phyloP scores from a whole-genome alignment of 805 yeast species.

The Metschnikowia amazonensis region DNA sequence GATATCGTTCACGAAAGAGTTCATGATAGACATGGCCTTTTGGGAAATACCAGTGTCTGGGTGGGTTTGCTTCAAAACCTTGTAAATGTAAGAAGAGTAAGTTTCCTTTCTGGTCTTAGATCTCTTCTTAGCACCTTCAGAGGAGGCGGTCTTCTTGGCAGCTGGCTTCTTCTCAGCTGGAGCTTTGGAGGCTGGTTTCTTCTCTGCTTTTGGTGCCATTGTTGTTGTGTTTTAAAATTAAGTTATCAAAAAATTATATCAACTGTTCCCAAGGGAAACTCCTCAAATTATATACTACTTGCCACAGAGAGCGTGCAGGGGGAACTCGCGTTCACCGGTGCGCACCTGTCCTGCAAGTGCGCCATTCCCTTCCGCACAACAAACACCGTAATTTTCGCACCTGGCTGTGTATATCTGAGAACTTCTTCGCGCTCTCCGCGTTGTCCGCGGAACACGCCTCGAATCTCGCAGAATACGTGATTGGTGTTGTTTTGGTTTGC shows the following conservation, averaged over 20 bases:
- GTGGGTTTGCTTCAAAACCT: slow-evolving; percentile 39
- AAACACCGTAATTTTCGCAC: slow-evolving; percentile 11
- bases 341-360: slow-evolving; percentile 16
- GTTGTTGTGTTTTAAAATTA: slow-evolving; percentile 15
- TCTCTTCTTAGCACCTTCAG: slow-evolving; percentile 32
- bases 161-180: slow-evolving; percentile 41
- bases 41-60: slow-evolving; percentile 39
- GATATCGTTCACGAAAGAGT: slow-evolving; percentile 37
- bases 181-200: slow-evolving; percentile 39
- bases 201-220: slow-evolving; percentile 39
- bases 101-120: slow-evolving; percentile 38
- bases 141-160: slow-evolving; percentile 33
- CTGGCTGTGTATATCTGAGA: slow-evolving; percentile 16
- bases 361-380: slow-evolving; percentile 10
- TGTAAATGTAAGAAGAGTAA: slow-evolving; percentile 37
- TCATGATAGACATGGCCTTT: slow-evolving; percentile 39
- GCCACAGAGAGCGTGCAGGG: slow-evolving; percentile 21
- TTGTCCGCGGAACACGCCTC: slow-evolving; percentile 5
- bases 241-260: slow-evolving; percentile 16
- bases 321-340: slow-evolving; percentile 14
- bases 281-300: slow-evolving; percentile 19
- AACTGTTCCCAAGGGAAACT: slow-evolving; percentile 14
- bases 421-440: slow-evolving; percentile 12
- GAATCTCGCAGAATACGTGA: background rate
- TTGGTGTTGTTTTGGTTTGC: background rate